A percentile compares a stretch with the other conserved stretches of the same genome.
These are phyloP conservation scores for Crithidia fasciculata DNA, from an alignment of 208 protist genomes.

Conservation along the genomic window DNA sequence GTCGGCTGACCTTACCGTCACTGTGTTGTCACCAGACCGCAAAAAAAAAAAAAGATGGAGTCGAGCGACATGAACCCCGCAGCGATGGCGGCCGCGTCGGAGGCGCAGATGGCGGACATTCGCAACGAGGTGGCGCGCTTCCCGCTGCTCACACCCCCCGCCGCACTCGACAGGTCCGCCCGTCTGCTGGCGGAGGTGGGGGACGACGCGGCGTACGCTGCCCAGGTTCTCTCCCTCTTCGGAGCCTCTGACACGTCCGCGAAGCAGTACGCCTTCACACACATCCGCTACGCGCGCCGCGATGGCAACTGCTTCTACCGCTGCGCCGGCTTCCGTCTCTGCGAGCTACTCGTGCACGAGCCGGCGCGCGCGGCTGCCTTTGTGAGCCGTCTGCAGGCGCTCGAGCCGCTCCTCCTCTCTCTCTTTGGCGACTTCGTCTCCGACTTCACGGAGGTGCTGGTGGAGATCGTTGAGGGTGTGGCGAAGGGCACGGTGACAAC, in stretches of 20 bases:
- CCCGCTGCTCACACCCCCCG: constrained; percentile 48
- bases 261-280: constrained; percentile 21
- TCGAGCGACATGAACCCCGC: not conserved
- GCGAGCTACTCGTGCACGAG: constrained; percentile 39
- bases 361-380: constrained; percentile 23
- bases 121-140: constrained; percentile 53
- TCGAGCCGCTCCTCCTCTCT: constrained; percentile 33
- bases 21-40: not conserved
- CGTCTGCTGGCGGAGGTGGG: constrained; percentile 49
- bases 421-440: constrained; percentile 74
- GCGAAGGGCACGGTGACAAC: constrained; percentile 26
- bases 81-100: constrained; percentile 24
- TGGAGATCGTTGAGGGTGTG: constrained; percentile 41
- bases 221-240: constrained; percentile 61
- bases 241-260: constrained; percentile 10
- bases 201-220: constrained; percentile 38
- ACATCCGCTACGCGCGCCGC: constrained; percentile 70
- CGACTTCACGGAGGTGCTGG: constrained; percentile 74
- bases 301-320: constrained; percentile 93
- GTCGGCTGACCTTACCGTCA: not conserved
- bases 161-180: constrained; percentile 36
- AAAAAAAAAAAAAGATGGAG: constrained; percentile 13
- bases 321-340: constrained; percentile 66
- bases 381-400: constrained; percentile 17
- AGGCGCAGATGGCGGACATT: constrained; percentile 69